Base-by-base conservation (phyloP, 2,329 filamentous ascomycete genomes). In the Pleurostoma richardsiae region DNA sequence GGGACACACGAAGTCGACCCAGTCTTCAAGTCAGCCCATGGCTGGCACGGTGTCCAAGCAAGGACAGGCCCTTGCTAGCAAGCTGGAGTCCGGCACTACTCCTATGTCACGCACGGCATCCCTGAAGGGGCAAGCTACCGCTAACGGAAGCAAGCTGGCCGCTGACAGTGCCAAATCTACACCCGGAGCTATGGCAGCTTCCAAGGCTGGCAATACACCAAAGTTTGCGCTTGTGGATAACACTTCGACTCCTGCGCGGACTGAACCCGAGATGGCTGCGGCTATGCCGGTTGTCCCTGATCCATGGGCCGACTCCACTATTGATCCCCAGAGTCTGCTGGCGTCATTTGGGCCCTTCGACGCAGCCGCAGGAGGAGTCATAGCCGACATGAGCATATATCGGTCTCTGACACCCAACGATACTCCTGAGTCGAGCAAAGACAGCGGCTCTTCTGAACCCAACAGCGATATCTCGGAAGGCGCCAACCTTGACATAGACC, bases 391-490 rank as follows among this genome's bases (percentile, higher is more conserved):
- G 58, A 70, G 63, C 45, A 65, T 77, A 6, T 82, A 80, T 55
- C 73, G 74, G 26, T 72, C 76, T 1, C 65, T 77, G 47, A 80
- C 80, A 28, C 80, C 80, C 1, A 80, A 82, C 49, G 79, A 84
- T 56, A 85, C 82, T 6, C 82, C 81, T 1, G 81, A 83, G 53
- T 84, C 80, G 3, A 79, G 71, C 61, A 82, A 83, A 59, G 80
- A 84, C 47, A 76, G 74, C 53, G 74, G 76, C 4, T 61, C 68
- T 6, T 82, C 80, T 39, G 80, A 84, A 55, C 77, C 79, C 7
- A 83, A 76, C 50, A 83, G 79, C 56, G 81, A 85, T 53, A 76
- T 83, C 19, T 74, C 78, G 3, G 81, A 84, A 47, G 70, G 69
- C 4, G 69, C 73, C 4, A 60, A 65, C 11, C 65, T 82, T 10